Conservation (phyloP, 176 grass and related monocot genomes). For the Musa acuminata region DNA sequence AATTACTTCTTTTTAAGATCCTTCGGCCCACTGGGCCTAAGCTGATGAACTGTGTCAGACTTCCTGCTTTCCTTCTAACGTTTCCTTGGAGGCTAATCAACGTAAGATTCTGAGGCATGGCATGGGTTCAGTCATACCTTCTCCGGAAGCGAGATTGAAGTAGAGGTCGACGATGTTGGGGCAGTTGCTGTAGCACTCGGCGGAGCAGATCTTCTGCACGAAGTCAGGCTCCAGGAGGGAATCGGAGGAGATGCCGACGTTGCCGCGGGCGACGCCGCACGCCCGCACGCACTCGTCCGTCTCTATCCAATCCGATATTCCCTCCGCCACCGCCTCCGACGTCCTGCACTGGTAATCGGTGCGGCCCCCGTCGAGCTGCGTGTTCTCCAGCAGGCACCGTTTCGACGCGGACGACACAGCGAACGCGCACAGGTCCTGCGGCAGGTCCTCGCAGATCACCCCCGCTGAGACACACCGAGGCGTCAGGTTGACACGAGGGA, state of each 20-base stretch:
- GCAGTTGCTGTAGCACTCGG: conserved; percentile 42
- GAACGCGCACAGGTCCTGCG: conserved; percentile 51
- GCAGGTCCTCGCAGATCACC: conserved; percentile 63
- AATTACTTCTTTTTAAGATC: too few species aligned
- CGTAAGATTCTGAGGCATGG: not conserved
- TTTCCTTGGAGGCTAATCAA: not conserved
- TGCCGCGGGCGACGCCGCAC: conserved; percentile 54
- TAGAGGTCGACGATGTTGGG: conserved; percentile 76
- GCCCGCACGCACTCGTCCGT: conserved; percentile 39
- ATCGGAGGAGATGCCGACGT: conserved; percentile 69
- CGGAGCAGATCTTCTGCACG: conserved; percentile 39
- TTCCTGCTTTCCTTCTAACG: not conserved
- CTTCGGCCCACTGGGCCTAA: too few species aligned
- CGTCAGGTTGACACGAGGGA: not conserved
- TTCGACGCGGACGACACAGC: conserved; percentile 55
- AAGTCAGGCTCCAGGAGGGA: conserved; percentile 42
- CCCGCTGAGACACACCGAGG: conserved; percentile 8
- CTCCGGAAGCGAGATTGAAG: conserved; percentile 63
- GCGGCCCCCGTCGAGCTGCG: conserved; percentile 12
- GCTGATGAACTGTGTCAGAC: too few species aligned
- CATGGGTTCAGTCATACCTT: conserved; percentile 20
- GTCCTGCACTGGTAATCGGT: conserved; percentile 60
- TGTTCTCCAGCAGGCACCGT: conserved; percentile 65
- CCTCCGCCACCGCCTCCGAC: conserved; percentile 44
- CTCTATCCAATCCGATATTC: conserved; percentile 33